These are phyloP conservation scores for Fraxinus ornus DNA, from an alignment of 305 asterid genomes.

Conservation along the genomic window DNA sequence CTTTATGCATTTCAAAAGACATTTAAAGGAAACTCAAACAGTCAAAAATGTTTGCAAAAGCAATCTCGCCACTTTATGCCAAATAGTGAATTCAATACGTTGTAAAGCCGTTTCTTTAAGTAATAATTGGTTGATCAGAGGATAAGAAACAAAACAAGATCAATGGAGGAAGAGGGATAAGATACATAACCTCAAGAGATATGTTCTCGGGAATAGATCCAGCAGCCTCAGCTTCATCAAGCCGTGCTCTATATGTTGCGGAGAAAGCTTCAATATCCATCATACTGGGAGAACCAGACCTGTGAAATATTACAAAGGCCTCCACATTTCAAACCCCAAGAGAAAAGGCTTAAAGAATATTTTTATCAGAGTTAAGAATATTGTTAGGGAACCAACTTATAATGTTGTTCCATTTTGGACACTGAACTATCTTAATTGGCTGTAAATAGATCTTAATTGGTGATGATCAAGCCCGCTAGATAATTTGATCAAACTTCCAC, in stretches of 20 bases:
- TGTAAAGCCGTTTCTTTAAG: background rate
- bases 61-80: background rate
- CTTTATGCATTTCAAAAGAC: conserved; percentile 1
- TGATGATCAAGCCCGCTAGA: background rate
- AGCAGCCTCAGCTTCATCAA: conserved; percentile 68
- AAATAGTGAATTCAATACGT: background rate
- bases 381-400: background rate
- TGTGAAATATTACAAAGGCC: conserved; percentile 28
- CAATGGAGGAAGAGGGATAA: conserved; percentile 14
- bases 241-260: conserved; percentile 49
- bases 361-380: background rate
- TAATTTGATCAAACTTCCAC: background rate
- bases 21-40: background rate
- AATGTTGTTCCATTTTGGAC: background rate
- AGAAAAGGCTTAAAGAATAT: background rate
- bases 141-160: background rate
- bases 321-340: background rate
- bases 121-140: background rate
- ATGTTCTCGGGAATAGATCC: conserved; percentile 64
- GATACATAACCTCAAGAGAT: conserved; percentile 57
- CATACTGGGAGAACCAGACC: conserved; percentile 91
- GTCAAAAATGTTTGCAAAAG: background rate
- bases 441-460: background rate
- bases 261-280: conserved; percentile 78
- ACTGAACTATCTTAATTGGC: background rate